Conservation (phyloP, 805 yeast genomes). For the Nakazawaea anatomiae region DNA sequence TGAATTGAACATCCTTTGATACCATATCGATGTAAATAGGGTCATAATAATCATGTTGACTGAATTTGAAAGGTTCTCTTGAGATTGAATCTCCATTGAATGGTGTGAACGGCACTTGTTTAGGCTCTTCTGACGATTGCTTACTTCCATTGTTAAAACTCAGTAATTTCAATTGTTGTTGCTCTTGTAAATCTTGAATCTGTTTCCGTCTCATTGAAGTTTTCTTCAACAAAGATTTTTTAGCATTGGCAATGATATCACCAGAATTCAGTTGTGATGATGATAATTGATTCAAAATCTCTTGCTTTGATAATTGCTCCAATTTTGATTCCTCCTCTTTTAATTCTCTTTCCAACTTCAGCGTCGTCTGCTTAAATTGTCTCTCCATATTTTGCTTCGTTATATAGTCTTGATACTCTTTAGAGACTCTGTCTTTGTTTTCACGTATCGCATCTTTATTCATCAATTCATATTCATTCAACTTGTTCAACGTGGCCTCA, state of each 20-base stretch:
- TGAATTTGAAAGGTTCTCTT: conserved; percentile 43
- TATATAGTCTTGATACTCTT: conserved; percentile 61
- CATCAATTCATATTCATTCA: conserved; percentile 62
- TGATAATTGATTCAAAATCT: conserved; percentile 48
- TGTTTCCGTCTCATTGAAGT: conserved; percentile 60
- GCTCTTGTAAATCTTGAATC: conserved; percentile 33
- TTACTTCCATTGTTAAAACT: conserved; percentile 19
- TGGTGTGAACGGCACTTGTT: conserved; percentile 74
- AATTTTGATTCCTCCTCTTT: conserved; percentile 41
- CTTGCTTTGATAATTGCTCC: conserved; percentile 41
- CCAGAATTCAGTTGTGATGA: conserved; percentile 23
- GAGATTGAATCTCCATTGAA: conserved; percentile 82
- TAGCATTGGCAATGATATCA: conserved; percentile 42
- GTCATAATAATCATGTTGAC: conserved; percentile 44
- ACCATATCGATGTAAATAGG: conserved; percentile 40
- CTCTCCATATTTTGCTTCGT: conserved; percentile 63
- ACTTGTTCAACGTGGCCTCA: conserved; percentile 59
- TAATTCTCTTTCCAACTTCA: conserved; percentile 57
- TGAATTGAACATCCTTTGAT: conserved; percentile 53
- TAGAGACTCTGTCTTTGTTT: conserved; percentile 67
- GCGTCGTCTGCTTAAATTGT: conserved; percentile 62
- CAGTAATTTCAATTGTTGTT: conserved; percentile 20
- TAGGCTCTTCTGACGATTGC: conserved; percentile 23
- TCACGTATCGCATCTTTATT: conserved; percentile 73
- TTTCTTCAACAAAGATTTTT: conserved; percentile 51